Conservation (phyloP, 2,329 filamentous ascomycete species). For the Pestalotiopsis sp. region DNA sequence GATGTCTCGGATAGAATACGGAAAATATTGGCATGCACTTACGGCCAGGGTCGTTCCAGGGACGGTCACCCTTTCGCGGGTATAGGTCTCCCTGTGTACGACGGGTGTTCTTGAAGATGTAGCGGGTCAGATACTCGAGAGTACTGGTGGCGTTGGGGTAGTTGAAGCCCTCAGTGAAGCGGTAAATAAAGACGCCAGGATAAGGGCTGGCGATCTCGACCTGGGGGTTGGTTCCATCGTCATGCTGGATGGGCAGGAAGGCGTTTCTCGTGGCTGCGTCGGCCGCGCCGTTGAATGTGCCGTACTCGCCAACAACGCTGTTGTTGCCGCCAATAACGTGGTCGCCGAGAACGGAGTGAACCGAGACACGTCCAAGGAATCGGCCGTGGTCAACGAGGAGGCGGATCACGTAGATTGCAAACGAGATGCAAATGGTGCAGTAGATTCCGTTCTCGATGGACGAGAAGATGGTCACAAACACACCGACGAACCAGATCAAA, state of each 20-base stretch:
- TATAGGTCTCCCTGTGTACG: constrained; percentile 74
- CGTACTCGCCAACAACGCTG: constrained; percentile 54
- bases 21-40: not conserved
- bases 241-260: constrained; percentile 84
- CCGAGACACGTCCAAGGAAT: constrained; percentile 80
- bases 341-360: constrained; percentile 83
- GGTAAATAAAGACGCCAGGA: constrained; percentile 93
- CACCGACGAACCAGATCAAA: constrained; percentile 89
- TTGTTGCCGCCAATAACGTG: constrained; percentile 68
- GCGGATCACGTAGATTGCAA: constrained; percentile 79
- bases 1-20: not conserved
- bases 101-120: constrained; percentile 72
- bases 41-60: constrained; percentile 91
- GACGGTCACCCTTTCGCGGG: constrained; percentile 71
- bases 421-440: constrained; percentile 76
- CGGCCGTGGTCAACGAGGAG: constrained; percentile 80
- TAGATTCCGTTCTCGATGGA: constrained; percentile 94
- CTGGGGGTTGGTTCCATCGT: constrained; percentile 88
- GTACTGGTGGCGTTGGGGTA: constrained; percentile 93
- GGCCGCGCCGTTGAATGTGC: constrained; percentile 49
- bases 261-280: constrained; percentile 62
- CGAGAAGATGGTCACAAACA: constrained; percentile 85
- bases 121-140: constrained; percentile 73
- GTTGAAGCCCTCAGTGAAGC: constrained; percentile 93
- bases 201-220: constrained; percentile 80